Evolutionary conservation across 1,284 basidiomycete genomes (phyloP), one percentile per base, ranked within the genome.

Genomic region (Cystobasidium pallidum): DNA sequence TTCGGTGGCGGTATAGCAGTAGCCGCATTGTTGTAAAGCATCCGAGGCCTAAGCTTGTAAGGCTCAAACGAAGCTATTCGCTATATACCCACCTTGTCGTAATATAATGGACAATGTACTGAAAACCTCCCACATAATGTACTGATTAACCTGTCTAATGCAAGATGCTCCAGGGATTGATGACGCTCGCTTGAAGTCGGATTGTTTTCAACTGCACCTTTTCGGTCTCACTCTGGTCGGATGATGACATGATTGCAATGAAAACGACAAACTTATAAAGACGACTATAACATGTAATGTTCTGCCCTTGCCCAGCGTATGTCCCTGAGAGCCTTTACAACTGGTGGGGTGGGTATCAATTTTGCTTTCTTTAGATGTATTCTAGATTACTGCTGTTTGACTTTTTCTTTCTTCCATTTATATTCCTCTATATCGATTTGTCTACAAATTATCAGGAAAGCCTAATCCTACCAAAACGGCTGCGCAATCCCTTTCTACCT

Each of bases 401-500:
- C 2, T 51, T 26, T 51, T 15, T 24, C 26, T 26, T 6, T 28
- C 17, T 26, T 24, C 21, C 26, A 28, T 10, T 10, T 47, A 51
- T 6, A 26, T 51, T 51, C 24, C 49, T 51, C 7, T 17, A 26
- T 51, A 6, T 19, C n/a, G 8, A 6, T n/a, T 15, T n/a, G 3
- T 19, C n/a, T 57, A 57, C 10, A 57, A 57, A 4, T 34, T 32
- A 57, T 57, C 54, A 4, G 54, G 54, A 21, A 57, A 57, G n/a
- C 58, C 58, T 28, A 64, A 28, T 30, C 62, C 62, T 11, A 64
- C 30, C 11, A 64, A 28, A 32, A 64, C 62, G 32, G 62, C 62
- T 11, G 62, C 62, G 24, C 62, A 64, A 32, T 64, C 62, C 34
- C 62, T 64, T 51, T 64, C 62, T 30, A 51, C 47, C 45, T 64